Percentiles rank a stretch among this genome's conserved stretches.
Conservation (phyloP, 2,329 filamentous ascomycete genomes). For the Cytospora paraplurivora region DNA sequence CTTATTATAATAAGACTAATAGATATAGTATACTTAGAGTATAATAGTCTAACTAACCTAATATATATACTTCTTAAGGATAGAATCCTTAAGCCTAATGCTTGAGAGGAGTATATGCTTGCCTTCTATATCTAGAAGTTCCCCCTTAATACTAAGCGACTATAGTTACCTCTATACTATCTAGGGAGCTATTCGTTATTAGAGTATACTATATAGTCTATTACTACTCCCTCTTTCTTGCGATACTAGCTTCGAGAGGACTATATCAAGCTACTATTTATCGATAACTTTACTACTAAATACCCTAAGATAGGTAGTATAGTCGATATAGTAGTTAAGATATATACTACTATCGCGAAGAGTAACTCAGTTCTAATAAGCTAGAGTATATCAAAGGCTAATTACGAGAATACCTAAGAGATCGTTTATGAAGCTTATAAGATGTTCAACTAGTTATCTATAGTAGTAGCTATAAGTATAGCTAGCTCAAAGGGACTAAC, state of each 20-base stretch:
- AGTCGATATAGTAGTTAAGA: slow-evolving; percentile 1
- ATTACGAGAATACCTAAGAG: neutral
- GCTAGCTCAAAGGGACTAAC: neutral
- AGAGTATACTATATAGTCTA: neutral
- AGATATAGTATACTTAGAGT: slow-evolving; percentile 3
- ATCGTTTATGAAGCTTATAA: neutral
- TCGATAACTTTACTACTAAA: neutral
- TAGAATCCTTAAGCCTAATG: neutral
- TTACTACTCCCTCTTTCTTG: neutral
- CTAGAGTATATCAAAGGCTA: neutral
- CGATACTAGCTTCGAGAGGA: neutral
- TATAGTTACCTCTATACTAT: too few relatives aligned
- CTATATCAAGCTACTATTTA: neutral
- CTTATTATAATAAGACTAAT: neutral
- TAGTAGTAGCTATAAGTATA: neutral
- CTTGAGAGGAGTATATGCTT: neutral
- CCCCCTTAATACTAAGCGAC: too few relatives aligned
- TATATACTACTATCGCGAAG: neutral
- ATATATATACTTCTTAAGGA: slow-evolving; percentile 1
- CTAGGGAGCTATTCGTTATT: too few relatives aligned
- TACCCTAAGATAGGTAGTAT: neutral
- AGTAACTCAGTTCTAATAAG: slow-evolving; percentile 1
- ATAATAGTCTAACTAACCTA: neutral
- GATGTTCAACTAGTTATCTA: neutral
- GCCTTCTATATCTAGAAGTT: too few relatives aligned